Base-by-base conservation (phyloP, 441 rosid genomes). In the Oxalis stricta region DNA sequence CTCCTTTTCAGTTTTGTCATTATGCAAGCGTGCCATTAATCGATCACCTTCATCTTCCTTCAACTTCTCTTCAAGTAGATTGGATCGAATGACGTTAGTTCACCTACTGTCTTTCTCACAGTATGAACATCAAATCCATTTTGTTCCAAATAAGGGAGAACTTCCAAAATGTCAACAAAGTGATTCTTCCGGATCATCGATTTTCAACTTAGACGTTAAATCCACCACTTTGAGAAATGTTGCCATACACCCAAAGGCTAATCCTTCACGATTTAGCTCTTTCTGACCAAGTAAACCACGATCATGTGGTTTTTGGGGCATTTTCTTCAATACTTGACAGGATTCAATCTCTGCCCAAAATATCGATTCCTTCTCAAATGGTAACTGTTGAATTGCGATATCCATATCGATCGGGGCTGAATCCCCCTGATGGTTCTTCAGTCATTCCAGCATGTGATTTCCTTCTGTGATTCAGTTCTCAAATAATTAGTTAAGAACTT, bases 201-300 rank as follows among this genome's bases (percentile, higher is more conserved):
- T 5, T 38, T 37, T 44, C 42, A 50, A n/a, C 14, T 23, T 28
- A 5, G 56, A 50, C 22, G n/a, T 31, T 32, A n/a, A 18, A 21
- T 49, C 44, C 1, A 31, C 38, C 56, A 64, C 47, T 48, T 49
- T 48, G 10, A 69, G 56, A 43, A 73, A 73, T 1, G 65, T 70
- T 34, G 50, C 5, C 61, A 57, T 57, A 16, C 29, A 14, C 9
- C 45, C 56, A 18, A 43, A 8, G 3, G 55, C 61, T 13, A 35
- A 36, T 30, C 55, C 61, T 49, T 57, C 51, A 7, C 38, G 46
- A 11, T 21, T 15, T 19, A 19, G 13, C 39, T 43, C 35, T 13
- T 21, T 31, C 9, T 21, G 29, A 19, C 11, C 9, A n/a, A 9
- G 16, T 26, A 57, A 50, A 35, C 33, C 50, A 43, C 10, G 33